These are phyloP conservation scores for Penicillium nucicola DNA, from an alignment of 495 filamentous ascomycete species.

Conservation along the genomic window DNA sequence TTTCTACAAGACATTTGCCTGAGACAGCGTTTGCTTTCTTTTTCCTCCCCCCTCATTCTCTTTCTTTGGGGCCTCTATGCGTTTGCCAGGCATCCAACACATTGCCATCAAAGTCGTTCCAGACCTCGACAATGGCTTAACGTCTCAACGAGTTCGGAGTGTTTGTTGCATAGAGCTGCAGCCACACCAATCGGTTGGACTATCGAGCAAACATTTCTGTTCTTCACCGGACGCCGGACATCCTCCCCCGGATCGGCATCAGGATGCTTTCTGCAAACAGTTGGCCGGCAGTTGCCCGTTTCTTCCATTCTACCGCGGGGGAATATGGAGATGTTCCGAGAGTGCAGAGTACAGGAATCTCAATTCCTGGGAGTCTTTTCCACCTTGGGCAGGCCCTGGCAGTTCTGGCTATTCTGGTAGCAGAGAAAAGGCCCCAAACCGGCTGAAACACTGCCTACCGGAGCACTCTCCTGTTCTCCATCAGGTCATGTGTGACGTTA, in stretches of 20 bases:
- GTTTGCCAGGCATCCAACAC: conserved; percentile 1
- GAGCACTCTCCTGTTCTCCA: conserved; percentile 19
- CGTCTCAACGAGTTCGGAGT: conserved; percentile 18
- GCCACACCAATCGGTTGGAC: conserved; percentile 25
- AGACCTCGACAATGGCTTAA: conserved; percentile 9
- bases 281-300: conserved; percentile 14
- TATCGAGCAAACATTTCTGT: conserved; percentile 25
- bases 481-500: conserved; percentile 37
- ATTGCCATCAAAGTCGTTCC: not conserved
- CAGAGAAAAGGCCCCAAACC: conserved; percentile 2
- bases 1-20: conserved; percentile 7
- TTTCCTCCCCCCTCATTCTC: not conserved
- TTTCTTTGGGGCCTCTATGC: not conserved
- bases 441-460: conserved; percentile 17
- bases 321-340: too few relatives aligned
- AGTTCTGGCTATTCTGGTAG: too few relatives aligned
- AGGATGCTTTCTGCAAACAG: conserved; percentile 27
- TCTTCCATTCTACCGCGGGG: conserved; percentile 1
- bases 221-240: conserved; percentile 17
- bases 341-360: too few relatives aligned
- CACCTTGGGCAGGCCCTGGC: too few relatives aligned
- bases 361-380: too few relatives aligned
- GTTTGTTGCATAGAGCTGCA: conserved; percentile 18
- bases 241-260: conserved; percentile 15
- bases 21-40: conserved; percentile 9